A percentile compares a stretch with the other conserved stretches of the same genome.
phyloP scores from a whole-genome alignment of 305 asterid genomes.

The Solanum chacoense region DNA sequence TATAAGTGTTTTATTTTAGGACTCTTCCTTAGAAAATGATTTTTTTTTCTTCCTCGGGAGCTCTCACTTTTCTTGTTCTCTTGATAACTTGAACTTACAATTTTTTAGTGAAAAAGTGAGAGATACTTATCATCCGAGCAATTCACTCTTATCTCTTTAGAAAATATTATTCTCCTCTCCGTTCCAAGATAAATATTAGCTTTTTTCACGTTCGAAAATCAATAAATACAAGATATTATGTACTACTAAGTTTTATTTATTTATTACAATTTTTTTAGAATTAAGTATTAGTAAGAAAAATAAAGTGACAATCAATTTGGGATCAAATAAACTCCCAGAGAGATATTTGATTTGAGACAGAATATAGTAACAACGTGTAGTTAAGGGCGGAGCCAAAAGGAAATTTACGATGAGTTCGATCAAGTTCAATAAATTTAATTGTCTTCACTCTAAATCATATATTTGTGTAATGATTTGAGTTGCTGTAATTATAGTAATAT shows the following conservation, averaged over 20 bases:
- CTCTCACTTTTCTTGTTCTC: no score
- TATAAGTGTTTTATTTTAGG: neutral
- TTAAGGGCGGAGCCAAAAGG: accelerated
- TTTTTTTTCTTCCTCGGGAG: no score
- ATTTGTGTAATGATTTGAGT: no score
- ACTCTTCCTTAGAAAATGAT: no score
- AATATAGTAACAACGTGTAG: neutral
- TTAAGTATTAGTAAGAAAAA: neutral
- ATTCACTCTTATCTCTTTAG: neutral
- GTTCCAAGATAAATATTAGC: neutral
- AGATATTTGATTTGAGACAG: neutral
- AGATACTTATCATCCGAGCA: neutral
- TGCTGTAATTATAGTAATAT: no score
- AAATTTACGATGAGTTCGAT: no score
- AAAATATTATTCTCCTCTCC: neutral
- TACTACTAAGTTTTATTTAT: neutral
- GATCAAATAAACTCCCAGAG: neutral
- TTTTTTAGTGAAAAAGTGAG: no score
- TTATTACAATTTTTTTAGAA: no score
- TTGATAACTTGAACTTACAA: no score
- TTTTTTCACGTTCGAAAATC: neutral
- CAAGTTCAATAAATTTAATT: no score
- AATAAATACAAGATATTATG: neutral
- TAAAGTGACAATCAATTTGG: neutral
- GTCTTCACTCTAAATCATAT: no score